Evolutionary conservation across 495 filamentous ascomycete genomes (phyloP), one percentile per base, ranked within the genome.

Genomic region (Cladorrhinum samala): DNA sequence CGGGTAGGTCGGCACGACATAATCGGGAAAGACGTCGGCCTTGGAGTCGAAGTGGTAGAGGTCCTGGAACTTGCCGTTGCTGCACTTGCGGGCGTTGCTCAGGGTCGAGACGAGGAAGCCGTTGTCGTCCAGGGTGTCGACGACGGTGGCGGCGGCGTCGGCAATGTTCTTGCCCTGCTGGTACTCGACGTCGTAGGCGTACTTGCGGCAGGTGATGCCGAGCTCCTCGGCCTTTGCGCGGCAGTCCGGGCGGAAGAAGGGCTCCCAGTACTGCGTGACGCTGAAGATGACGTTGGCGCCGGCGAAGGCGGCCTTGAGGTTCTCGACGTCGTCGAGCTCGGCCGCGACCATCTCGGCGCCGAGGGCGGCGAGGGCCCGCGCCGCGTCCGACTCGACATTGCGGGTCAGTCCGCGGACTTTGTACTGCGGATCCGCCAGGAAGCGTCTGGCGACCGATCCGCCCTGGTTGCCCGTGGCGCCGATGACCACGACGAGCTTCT

Each of bases 121-220:
- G 13, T 68, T 69, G 11, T 72, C 66, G 25, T 77, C 70, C 11
- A 81, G 71, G 2, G 69, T 72, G 17, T 67, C 66, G 1, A 73
- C 63, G 0, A 55, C 62, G 2, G 52, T 62, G 9, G 79, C 77
- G 3, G 79, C 80, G 0, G 75, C 79, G 42, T 79, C 70, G 6
- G 72, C 74, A 9, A 79, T 73, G 49, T 79, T 82, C 53, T 72
- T 75, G 3, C 77, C 77, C 36, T 81, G 74, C n/a, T 54, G 56
- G 9, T 75, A 53, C 62, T 83, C 80, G 7, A 65, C 53, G 4
- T 79, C 70, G 46, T 73, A 78, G 7, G 72, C 78, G 27, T 72
- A 61, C 41, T 68, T 62, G 47, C 73, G 70, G 56, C 62, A 67
- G 16, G 51, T 55, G 2, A 69, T 36, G 37, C 67, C 63, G 9